Evolutionary conservation across 2,329 filamentous ascomycete genomes (phyloP), one percentile per base, ranked within the genome.

Genomic region (Colletotrichum australisinense): DNA sequence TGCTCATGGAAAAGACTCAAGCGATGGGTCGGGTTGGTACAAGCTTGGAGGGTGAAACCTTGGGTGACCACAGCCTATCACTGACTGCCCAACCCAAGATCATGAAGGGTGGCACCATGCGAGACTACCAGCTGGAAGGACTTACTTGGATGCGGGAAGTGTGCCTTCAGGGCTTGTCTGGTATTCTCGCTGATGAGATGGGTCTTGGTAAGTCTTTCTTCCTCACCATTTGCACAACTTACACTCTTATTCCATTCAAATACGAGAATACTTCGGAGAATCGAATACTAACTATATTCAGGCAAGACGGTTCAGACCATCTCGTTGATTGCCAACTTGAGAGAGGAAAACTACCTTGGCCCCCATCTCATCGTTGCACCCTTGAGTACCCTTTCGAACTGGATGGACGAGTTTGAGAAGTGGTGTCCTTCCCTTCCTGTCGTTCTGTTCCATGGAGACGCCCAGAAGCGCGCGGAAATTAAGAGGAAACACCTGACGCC

Each of bases 281-380:
- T 46, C 77, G 73, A 26, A 5, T 1, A 14, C 58, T 72, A 2
- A 72, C 52, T 8, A 4, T 12, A 2, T 0, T 5, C 1, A 90
- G 94, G 95, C 5, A 98, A 98, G 85, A 98, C 95, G 0, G 90
- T 98, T 1, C 95, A 98, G 79, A 95, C 95, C 0, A 97, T 98
- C 52, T 92, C 95, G 0, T 88, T 98, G 75, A 92, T 98, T 52
- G 96, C 96, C 0, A 91, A 97, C 74, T 86, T 98, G 16, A 92
- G 96, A 76, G 95, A 98, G 78, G 93, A 96, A 76, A 94, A 96
- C 60, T 95, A 97, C 64, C 85, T 90, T 2, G 97, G 97, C 0
- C 97, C 97, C 0, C 97, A 98, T 79, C 84, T 99, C 26, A 95
- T 99, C 66, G 93, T 97, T 7, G 95, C 95, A 0, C 97, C 97